A percentile compares a stretch with the other conserved stretches of the same genome.
phyloP scores from a whole-genome alignment of 2,329 filamentous ascomycete genomes.

The Fusarium sp. region DNA sequence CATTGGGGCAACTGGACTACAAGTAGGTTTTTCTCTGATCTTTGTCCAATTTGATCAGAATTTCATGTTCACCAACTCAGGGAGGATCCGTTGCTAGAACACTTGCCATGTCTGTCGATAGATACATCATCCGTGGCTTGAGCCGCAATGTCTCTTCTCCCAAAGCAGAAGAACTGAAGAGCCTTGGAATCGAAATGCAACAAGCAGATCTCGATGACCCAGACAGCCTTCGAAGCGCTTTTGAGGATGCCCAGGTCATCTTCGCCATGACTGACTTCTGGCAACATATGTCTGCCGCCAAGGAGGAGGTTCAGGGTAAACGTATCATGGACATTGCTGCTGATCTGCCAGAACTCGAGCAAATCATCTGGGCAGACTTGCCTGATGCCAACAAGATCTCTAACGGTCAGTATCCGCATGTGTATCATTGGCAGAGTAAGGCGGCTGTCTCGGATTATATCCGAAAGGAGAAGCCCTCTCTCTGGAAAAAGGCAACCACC shows the following conservation, averaged over 20 bases:
- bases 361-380: constrained; percentile 1
- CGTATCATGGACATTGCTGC: background rate
- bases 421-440: constrained; percentile 14
- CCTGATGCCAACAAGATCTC: background rate
- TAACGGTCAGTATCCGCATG: background rate
- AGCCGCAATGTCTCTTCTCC: background rate
- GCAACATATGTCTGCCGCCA: constrained; percentile 1
- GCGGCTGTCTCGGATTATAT: background rate
- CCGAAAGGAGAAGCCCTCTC: background rate
- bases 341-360: background rate
- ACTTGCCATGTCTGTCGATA: background rate
- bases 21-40: background rate
- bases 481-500: constrained; percentile 1
- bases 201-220: background rate
- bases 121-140: background rate
- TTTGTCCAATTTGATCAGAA: fast-evolving
- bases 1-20: background rate
- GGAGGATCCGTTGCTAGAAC: background rate
- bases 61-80: background rate
- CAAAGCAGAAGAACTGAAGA: background rate
- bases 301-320: constrained; percentile 1
- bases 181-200: background rate
- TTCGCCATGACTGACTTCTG: constrained; percentile 17
- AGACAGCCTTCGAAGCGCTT: background rate
- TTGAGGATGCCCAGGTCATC: background rate